Evolutionary conservation across 1,284 basidiomycete genomes (phyloP), one percentile per base, ranked within the genome.

Genomic region (Ceratobasidium sp.): DNA sequence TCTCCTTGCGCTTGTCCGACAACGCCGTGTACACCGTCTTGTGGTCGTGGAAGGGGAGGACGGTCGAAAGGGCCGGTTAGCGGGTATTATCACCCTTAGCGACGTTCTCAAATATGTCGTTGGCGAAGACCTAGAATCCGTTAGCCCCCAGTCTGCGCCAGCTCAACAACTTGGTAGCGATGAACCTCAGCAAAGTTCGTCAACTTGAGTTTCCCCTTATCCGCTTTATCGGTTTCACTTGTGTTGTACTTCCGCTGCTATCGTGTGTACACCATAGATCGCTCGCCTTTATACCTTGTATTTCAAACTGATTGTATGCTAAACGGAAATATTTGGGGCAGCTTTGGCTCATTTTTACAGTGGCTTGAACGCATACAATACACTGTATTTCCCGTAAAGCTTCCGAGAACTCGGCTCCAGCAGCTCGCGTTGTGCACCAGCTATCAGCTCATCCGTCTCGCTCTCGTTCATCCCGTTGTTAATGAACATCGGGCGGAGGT

Each of bases 61-160:
- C 74, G 91, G 93, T 10, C 92, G 90, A 85, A 94, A 94, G 83
- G 96, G 96, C 0, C 88, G 93, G 6, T 85, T 98, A 6, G 85
- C 97, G 39, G 96, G 96, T 0, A 91, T 98, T 80, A 94, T 98
- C 82, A 95, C 94, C 8, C 86, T 98, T 77, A 95, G 93, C 82
- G 96, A 98, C 83, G 94, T 98, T 47, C 86, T 98, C 79, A 89
- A 92, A 53, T 95, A 97, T 81, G 86, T 97, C 77, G 93, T 97
- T 69, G 94, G 93, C 61, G 88, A 61, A 35, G 66, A 76, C 17
- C 3, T 45, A 2, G 74, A 67, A 33, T 67, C 64, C 28, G 42
- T 56, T 28, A 75, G 74, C 35, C 74, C 74, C n/a, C 61, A 66
- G 74, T 75, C 74, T 20, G 58, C 69, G 5, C 69, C 69, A 23